Evolutionary conservation across 2,329 filamentous ascomycete species (phyloP), one percentile per base, ranked within the genome.

Genomic region (Fusarium albidum): DNA sequence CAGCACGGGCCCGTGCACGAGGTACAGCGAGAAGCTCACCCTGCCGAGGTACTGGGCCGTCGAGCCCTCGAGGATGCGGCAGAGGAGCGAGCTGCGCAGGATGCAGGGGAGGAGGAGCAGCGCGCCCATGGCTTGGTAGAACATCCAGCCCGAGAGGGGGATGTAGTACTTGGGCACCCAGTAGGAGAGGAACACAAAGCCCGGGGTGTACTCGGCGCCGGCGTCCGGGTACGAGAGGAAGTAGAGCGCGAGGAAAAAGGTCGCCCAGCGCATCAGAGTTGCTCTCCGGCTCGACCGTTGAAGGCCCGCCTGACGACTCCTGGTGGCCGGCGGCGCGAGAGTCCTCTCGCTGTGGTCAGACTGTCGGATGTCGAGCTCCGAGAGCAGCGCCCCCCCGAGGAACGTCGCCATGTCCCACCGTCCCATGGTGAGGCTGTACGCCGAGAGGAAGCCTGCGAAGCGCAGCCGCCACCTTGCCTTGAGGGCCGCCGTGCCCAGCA

Each of bases 1-100:
- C 5, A 89, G 69, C 1, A 89, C 71, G 0, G 85, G 85, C 0
- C 85, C 86, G 63, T 77, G 75, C 6, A 77, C 65, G 5, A 77
- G 72, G 51, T 77, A 77, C n/a, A 77, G 60, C 2, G 73, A 74
- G 64, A 76, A 77, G 53, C 73, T 76, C 51, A 77, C 65, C 39
- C 65, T 69, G 11, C 75, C 75, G 0, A 77, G 65, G 39, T 77
- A 75, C 51, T 76, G 75, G 10, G 73, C 63, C 6, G 67, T 27
- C 0, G 51, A 57, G 6, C 63, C 61, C 42, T 76, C 73, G 3
- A 76, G 61, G 7, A 72, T 2, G 3, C 49, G 34, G 27, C 65
- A 52, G 8, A 75, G 64, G 1, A 60, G 37, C 0, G 68, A 66
- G 27, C 69, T 75, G 29, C 70, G 71, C 8, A 76, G 47, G 15